Percentiles rank a stretch among this genome's conserved stretches.
Conservation (phyloP, 441 rosid species). For the Biscutella auriculata region DNA sequence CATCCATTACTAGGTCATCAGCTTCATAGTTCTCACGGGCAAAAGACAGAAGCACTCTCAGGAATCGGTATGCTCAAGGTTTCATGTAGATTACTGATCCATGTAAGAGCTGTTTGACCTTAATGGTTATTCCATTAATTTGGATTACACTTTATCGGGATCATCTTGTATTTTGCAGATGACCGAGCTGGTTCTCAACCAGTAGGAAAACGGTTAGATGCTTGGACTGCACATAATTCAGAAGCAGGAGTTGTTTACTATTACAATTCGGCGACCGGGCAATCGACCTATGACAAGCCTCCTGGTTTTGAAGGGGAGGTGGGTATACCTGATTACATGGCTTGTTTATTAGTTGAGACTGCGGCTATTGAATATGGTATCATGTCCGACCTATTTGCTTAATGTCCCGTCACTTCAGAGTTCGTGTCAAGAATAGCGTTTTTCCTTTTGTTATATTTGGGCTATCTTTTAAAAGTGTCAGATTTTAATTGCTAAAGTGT, state of each 20-base stretch:
- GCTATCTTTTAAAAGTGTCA: not conserved
- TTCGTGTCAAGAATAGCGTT: not conserved
- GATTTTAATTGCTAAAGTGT: not conserved
- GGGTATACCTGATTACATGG: slow-evolving; percentile 19
- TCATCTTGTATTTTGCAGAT: slow-evolving; percentile 41
- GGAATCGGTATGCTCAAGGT: slow-evolving; percentile 81
- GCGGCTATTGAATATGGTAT: not conserved
- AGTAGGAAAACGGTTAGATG: slow-evolving; percentile 39
- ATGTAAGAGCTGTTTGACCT: slow-evolving; percentile 51
- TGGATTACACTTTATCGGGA: slow-evolving; percentile 28
- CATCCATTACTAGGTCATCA: slow-evolving; percentile 34
- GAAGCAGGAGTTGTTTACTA: slow-evolving; percentile 74
- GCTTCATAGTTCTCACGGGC: slow-evolving; percentile 25
- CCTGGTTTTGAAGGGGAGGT: slow-evolving; percentile 77
- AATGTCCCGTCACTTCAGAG: not conserved
- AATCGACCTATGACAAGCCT: slow-evolving; percentile 86
- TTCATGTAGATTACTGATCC: slow-evolving; percentile 63
- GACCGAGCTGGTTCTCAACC: slow-evolving; percentile 34
- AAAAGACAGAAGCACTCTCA: slow-evolving; percentile 45
- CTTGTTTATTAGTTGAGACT: slow-evolving; percentile 8
- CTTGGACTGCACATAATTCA: slow-evolving; percentile 94
- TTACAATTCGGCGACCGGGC: slow-evolving; percentile 79
- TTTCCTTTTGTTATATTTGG: not conserved
- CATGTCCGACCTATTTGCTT: not conserved
- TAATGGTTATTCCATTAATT: slow-evolving; percentile 21